Evolutionary conservation across 352 stramenopile species (phyloP), one percentile per base, ranked within the genome.

Genomic region (Hyaloperonospora arabidopsidis): DNA sequence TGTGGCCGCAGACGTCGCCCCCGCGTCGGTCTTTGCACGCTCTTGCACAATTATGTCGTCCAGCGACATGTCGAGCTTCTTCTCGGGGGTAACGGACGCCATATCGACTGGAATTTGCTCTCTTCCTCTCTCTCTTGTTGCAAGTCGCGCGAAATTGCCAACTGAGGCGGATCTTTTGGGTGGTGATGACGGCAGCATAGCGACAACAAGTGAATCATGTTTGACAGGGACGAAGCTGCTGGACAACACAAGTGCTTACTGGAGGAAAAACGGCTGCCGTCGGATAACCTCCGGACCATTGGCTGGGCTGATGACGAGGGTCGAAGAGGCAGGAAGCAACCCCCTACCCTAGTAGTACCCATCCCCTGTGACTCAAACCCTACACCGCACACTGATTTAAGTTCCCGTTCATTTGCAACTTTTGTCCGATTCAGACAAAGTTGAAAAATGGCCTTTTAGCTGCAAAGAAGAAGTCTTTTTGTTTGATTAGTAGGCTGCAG

Each of bases 31-130:
- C 57, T 83, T 74, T 29, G 25, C 25, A 60, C 67, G 65, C 64
- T 86, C 69, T 45, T 81, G 53, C 17, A 67, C 68, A 55, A 86
- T 89, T 3, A 29, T 29, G 41, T 85, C 60, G 22, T 85, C 79
- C 48, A 87, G 65, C 45, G 74, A 72, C 79, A 87, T 89, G 54
- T 78, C 68, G 36, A 87, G 68, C 63, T 84, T 85, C 65, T 87
- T 86, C 63, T 83, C 72, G 41, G 72, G 71, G 36, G 68, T 61
- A 51, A 77, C 71, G 34, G 59, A 62, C 50, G 57, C 57, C 67
- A 76, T 75, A 5, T 18, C 17, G 48, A 29, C 39, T 25, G 14
- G 25, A 29, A 29, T 3, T 29, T 29, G 25, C 25, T 29, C 25
- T 29, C 25, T 29, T 7, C 3, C 25, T 3, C 49, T 45, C 39